Base-by-base conservation (phyloP, 208 protist genomes). In the Crithidia brevicula region DNA sequence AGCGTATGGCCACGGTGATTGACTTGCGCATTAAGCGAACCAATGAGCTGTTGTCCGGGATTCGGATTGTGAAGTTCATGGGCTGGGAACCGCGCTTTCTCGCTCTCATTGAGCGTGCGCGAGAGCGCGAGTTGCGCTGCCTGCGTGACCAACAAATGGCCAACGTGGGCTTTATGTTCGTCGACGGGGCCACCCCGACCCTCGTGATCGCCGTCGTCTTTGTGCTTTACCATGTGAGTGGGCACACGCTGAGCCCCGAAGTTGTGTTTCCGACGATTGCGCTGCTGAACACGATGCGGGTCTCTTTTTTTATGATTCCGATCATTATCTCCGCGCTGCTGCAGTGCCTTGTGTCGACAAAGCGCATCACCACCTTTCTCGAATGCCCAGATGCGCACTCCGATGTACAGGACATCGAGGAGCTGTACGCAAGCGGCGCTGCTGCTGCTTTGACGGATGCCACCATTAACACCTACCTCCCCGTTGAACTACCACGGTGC, bases 1-100 rank as follows among this genome's bases (percentile, higher is more conserved):
- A 71, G 60, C 25, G 60, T 11, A 73, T 92, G 49, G 36, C 85
- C 4, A 61, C 30, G 8, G 45, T 70, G 45, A 95, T 78, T n/a
- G 96, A 98, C 72, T 51, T 77, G 16, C 86, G 96, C 58, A 74
- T 98, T 25, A 86, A 87, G 63, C 45, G 75, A 5, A 95, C 92
- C 13, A 96, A 89, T 63, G 94, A 98, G 70, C 61, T 97, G 13
- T 54, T 98, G 5, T 81, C 78, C n/a, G 85, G 88, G 9, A 97
- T 98, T 18, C 79, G 90, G 49, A 82, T 98, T 13, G 83, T 97
- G 38, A 98, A 98, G 72, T 82, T 97, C 2, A 97, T 92, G 77
- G 85, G 79, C 3, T 98, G 93, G 91, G 94, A 98, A 66, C 60
- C 79, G 23, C 40, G 33, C 34, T 92, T 97, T 36, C 10, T 83